A percentile compares a stretch with the other conserved stretches of the same genome.
Conservation (phyloP, 805 yeast species). For the Starmerella powellii region DNA sequence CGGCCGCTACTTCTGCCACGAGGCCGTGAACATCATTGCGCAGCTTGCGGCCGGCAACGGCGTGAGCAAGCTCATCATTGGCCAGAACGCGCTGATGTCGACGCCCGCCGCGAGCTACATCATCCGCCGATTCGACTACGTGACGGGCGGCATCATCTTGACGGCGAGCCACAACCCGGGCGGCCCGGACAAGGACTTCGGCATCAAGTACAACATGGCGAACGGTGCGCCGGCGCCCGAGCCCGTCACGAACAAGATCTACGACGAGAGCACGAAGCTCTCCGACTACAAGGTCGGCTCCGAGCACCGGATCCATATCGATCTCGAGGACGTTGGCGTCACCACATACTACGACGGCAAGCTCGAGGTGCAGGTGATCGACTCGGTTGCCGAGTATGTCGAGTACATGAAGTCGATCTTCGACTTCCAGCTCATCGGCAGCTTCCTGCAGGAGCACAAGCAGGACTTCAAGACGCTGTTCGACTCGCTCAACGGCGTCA, state of each 20-base stretch:
- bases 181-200: constrained; percentile 83
- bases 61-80: constrained; percentile 70
- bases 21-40: constrained; percentile 69
- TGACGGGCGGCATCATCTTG: constrained; percentile 82
- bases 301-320: constrained; percentile 49
- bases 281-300: constrained; percentile 44
- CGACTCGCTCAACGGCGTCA: constrained; percentile 88
- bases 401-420: constrained; percentile 70
- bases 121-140: constrained; percentile 55
- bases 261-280: constrained; percentile 50
- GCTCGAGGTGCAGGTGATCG: constrained; percentile 67
- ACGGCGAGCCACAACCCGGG: constrained; percentile 98
- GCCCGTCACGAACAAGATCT: constrained; percentile 78
- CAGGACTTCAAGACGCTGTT: constrained; percentile 60
- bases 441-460: constrained; percentile 38
- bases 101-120: constrained; percentile 96
- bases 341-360: constrained; percentile 31
- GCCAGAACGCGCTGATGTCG: constrained; percentile 76
- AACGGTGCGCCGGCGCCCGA: constrained; percentile 99
- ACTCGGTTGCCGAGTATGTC: constrained; percentile 68
- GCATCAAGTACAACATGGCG: constrained; percentile 86
- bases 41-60: constrained; percentile 85
- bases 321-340: constrained; percentile 47
- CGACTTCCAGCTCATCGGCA: constrained; percentile 69
- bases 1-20: constrained; percentile 82